Conservation (phyloP, 2,329 filamentous ascomycete species). For the Aspergillus spinulosporus region DNA sequence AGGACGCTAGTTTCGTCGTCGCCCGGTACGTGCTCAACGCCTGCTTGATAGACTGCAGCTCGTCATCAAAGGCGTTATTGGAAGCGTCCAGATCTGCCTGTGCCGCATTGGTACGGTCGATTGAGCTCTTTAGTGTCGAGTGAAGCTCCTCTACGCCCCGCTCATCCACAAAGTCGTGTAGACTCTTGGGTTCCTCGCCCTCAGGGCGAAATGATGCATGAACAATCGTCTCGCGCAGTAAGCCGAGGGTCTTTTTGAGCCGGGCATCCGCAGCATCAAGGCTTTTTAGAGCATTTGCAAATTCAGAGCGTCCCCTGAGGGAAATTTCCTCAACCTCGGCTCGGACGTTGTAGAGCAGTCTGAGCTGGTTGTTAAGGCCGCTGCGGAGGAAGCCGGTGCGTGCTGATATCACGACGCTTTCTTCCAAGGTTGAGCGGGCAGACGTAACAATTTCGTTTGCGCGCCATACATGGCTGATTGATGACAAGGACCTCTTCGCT, state of each 20-base stretch:
- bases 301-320: conserved; percentile 44
- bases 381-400: conserved; percentile 66
- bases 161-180: conserved; percentile 69
- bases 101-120: conserved; percentile 61
- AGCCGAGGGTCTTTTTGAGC: conserved; percentile 56
- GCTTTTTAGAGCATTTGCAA: conserved; percentile 52
- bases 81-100: conserved; percentile 58
- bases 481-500: conserved; percentile 82
- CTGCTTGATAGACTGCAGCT: conserved; percentile 66
- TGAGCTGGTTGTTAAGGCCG: conserved; percentile 56
- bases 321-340: conserved; percentile 47
- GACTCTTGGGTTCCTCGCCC: conserved; percentile 52
- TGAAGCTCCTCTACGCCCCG: conserved; percentile 60
- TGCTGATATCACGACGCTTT: conserved; percentile 71
- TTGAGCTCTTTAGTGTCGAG: conserved; percentile 57
- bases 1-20: conserved; percentile 41
- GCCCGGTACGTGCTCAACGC: conserved; percentile 50
- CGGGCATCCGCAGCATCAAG: conserved; percentile 61
- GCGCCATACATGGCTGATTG: conserved; percentile 77
- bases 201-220: conserved; percentile 56
- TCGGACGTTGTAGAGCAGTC: conserved; percentile 45
- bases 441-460: conserved; percentile 82
- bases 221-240: conserved; percentile 59
- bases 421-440: conserved; percentile 73
- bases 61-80: conserved; percentile 69